Base-by-base conservation (phyloP, 176 grass and related monocot genomes). In the Themeda triandra region DNA sequence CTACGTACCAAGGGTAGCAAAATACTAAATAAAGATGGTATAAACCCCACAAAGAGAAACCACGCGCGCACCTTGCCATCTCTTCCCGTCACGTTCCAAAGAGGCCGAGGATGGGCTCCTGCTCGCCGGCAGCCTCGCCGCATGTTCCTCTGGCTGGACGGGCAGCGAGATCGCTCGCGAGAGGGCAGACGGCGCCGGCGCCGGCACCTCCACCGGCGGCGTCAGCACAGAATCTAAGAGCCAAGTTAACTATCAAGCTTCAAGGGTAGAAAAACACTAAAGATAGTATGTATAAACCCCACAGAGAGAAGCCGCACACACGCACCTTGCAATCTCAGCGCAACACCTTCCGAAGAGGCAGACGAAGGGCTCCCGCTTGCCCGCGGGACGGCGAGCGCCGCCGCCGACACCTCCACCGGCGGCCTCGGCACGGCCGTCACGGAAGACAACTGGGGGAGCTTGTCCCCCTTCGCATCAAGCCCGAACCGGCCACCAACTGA, bases 401-500 rank as follows among this genome's bases (percentile, higher is more conserved):
- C 42, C 72, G 56, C 64, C 62, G 48, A 63, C 30, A 19, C 83
- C 13, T 59, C 64, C 75, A 75, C 82, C 69, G 81, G 75, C 33
- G 67, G 6, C 5, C 53, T 39, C 15, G 62, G 21, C 78, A 89
- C 0, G 25, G 80, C 72, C 8, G 84, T 84, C 69, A 90, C 41
- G 10, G 92, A 98, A 3, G 95, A 89, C 23, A 87, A 95, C 25
- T 92, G 76, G 19, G 63, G 51, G 15, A 93, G 82, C 69, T 82
- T 83, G 27, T 32, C 73, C 51, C 79, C 78, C 37, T 79, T 71
- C 11, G 71, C 64, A 5, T 89, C 87, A 2, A 84, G 18, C 44
- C 92, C 92, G 30, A 91, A 88, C 79, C 71, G 77, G 4, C 95
- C 91, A 37, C 91, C 93, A 8, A 98, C 89, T 3, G 95, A 98